Evolutionary conservation across 768 basidiomycete species (phyloP).

Genomic region (Tricholoma sp.): DNA sequence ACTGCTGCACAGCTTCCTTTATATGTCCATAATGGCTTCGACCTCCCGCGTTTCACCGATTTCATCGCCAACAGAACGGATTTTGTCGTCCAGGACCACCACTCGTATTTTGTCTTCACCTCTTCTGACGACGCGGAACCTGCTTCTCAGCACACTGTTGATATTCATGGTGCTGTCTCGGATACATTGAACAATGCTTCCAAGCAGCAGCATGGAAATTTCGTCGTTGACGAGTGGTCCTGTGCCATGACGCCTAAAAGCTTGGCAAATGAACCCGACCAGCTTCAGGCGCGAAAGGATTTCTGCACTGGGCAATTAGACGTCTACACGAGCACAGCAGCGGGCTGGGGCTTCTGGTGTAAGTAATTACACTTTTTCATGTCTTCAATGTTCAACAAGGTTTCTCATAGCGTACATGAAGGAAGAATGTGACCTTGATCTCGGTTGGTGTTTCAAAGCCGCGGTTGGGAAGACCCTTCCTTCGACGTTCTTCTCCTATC

Average conservation of each 20-base stretch:
- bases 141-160: conserved; percentile 53
- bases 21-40: conserved; percentile 68
- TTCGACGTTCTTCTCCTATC: conserved; percentile 50
- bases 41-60: conserved; percentile 43
- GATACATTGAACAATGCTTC: conserved; percentile 25
- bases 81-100: conserved; percentile 71
- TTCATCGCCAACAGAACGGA: conserved; percentile 47
- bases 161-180: conserved; percentile 36
- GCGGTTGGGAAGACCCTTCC: conserved; percentile 57
- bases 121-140: conserved; percentile 42
- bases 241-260: conserved; percentile 66
- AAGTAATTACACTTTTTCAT: conserved; percentile 16
- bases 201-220: conserved; percentile 30
- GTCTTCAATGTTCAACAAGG: background rate
- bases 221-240: conserved; percentile 85
- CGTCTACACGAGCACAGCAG: conserved; percentile 47
- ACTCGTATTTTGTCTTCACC: conserved; percentile 68
- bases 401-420: conserved; percentile 46
- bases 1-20: conserved; percentile 43
- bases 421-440: conserved; percentile 53
- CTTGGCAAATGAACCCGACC: conserved; percentile 40
- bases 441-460: conserved; percentile 65
- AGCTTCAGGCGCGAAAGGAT: conserved; percentile 35
- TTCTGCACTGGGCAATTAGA: conserved; percentile 60
- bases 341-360: conserved; percentile 74